A percentile compares a stretch with the other conserved stretches of the same genome.
Evolutionary conservation across 2,329 filamentous ascomycete species (phyloP).

Genomic region (Xylariaceae sp.): DNA sequence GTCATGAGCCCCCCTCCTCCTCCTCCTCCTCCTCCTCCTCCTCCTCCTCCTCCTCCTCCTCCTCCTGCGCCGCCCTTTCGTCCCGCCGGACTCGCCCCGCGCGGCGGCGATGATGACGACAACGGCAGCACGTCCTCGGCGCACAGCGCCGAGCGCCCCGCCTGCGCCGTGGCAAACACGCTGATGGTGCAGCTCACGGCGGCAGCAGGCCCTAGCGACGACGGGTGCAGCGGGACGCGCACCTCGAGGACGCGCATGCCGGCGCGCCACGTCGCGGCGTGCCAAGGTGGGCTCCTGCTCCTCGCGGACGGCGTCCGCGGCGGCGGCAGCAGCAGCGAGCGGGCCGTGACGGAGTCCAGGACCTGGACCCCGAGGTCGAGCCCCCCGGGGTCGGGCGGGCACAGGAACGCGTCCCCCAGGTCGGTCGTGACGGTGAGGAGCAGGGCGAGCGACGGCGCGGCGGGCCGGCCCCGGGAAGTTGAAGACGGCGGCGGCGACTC

Average conservation of each 20-base stretch:
- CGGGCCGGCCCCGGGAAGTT: conserved; percentile 9
- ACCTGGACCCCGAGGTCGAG: conserved; percentile 34
- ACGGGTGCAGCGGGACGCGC: conserved; percentile 15
- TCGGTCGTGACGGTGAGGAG: conserved; percentile 51
- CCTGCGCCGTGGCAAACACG: conserved; percentile 1
- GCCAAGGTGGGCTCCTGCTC: background rate
- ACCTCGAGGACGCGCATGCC: conserved; percentile 34
- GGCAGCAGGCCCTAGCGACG: conserved; percentile 4
- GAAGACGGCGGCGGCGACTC: conserved; percentile 8
- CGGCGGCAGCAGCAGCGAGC: conserved; percentile 6
- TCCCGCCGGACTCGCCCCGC: no score
- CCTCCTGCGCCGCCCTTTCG: conserved; percentile 1
- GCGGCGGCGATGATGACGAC: background rate
- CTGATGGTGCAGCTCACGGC: no score
- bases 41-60: conserved; percentile 5
- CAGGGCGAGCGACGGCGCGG: conserved; percentile 21
- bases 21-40: background rate
- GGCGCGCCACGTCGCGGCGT: conserved; percentile 15
- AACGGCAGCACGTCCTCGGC: conserved; percentile 13
- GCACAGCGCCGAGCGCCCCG: conserved; percentile 10
- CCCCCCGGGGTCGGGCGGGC: conserved; percentile 35
- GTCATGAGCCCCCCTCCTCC: conserved; percentile 7
- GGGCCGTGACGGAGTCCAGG: conserved; percentile 19
- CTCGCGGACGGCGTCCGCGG: background rate
- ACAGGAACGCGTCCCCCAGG: conserved; percentile 47